These are phyloP conservation scores for Nymphaea thermarum DNA, from an alignment of 164 flowering plant genomes.

Conservation along the genomic window DNA sequence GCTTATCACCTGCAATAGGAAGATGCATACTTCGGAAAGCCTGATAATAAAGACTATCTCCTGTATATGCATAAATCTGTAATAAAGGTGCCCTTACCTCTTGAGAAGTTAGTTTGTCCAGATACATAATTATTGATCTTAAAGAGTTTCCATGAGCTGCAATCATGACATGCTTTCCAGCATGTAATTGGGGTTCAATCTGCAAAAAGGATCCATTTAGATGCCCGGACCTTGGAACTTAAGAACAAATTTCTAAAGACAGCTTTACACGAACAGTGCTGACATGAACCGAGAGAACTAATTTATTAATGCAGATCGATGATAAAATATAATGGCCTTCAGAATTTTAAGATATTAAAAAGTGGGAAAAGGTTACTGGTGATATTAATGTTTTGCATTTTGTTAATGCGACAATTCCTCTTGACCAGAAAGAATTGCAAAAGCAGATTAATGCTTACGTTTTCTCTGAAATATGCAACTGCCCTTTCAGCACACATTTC, in stretches of 20 bases:
- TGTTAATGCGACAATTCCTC: too few species aligned
- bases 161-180: conserved; percentile 91
- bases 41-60: neutral
- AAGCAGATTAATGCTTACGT: conserved; percentile 24
- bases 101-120: conserved; percentile 88
- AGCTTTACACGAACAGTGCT: neutral
- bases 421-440: neutral
- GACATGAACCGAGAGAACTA: neutral
- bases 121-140: conserved; percentile 98
- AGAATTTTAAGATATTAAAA: too few species aligned
- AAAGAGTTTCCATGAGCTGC: conserved; percentile 98
- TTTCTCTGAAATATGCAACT: conserved; percentile 85
- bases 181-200: conserved; percentile 74
- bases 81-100: conserved; percentile 37
- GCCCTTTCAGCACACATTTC: conserved; percentile 99
- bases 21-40: neutral
- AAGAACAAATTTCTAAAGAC: neutral
- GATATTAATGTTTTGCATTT: too few species aligned
- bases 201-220: conserved; percentile 18
- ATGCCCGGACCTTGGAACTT: neutral
- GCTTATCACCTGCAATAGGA: conserved; percentile 66
- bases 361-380: too few species aligned
- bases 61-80: neutral
- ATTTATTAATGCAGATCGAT: neutral
- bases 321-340: too few species aligned